These are phyloP conservation scores for Saccharomycopsis vini DNA, from an alignment of 805 yeast genomes.

Conservation along the genomic window DNA sequence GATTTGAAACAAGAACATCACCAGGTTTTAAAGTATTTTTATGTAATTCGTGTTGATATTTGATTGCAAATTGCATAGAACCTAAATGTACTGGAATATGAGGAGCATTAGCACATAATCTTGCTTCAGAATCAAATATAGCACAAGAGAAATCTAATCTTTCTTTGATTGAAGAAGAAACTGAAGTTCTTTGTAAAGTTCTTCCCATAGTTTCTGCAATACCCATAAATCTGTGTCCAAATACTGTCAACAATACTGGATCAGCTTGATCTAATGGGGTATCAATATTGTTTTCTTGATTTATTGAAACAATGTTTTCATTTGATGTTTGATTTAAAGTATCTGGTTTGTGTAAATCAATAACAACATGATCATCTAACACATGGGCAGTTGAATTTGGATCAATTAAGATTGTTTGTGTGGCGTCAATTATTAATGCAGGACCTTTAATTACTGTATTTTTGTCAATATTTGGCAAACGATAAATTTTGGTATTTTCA, in stretches of 20 bases:
- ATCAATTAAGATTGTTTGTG: constrained; percentile 34
- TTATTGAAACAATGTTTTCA: not conserved
- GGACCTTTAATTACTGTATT: constrained; percentile 32
- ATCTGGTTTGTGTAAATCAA: constrained; percentile 27
- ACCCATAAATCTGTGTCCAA: constrained; percentile 40
- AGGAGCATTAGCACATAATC: constrained; percentile 38
- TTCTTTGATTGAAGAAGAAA: constrained; percentile 39
- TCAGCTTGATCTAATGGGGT: constrained; percentile 27
- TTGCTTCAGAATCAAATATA: constrained; percentile 36
- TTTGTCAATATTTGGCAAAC: constrained; percentile 4
- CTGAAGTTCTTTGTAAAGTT: constrained; percentile 36
- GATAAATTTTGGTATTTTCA: constrained; percentile 14
- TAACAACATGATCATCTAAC: constrained; percentile 28
- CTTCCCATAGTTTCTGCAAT: constrained; percentile 43
- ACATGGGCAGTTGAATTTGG: constrained; percentile 30
- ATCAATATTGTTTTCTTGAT: not conserved
- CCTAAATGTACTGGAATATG: constrained; percentile 41
- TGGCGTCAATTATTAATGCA: constrained; percentile 26
- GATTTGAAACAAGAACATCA: constrained; percentile 36
- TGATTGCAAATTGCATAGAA: constrained; percentile 37
- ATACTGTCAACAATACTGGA: constrained; percentile 36
- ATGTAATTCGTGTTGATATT: constrained; percentile 32
- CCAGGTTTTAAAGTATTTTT: constrained; percentile 31
- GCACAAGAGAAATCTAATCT: constrained; percentile 42
- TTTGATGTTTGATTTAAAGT: constrained; percentile 32